Base-by-base conservation (phyloP, 75 land plant species). In the Pinus albicaulis region DNA sequence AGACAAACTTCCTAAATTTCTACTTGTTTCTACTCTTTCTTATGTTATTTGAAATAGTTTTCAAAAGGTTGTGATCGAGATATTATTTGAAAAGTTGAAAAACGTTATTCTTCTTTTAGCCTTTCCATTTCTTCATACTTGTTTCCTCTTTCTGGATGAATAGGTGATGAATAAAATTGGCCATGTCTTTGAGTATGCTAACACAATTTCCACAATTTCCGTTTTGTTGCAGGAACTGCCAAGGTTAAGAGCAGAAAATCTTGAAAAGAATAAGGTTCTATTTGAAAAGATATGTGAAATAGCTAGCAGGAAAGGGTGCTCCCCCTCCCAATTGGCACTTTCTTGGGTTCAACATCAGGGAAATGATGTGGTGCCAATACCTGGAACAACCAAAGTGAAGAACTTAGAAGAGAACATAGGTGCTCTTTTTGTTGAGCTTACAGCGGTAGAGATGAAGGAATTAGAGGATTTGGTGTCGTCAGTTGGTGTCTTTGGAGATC, bases 281-380 rank as follows among this genome's bases (percentile, higher is more conserved):
- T 84, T 76, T 53, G 79, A 80, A 53, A 60, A 62, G 1, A 68
- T 92, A 24, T 52, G 34, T 66, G 80, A 78, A 70, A 82, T 92
- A 56, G 87, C 89, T 17, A 25, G 74, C 26, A 82, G 63, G 23
- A 92, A 92, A 75, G 86, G 81, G 28, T 89, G 86, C 78, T 76
- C 83, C 0, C 72, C 90, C 12, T 81, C 80, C 19, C 88, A 92
- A 75, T 78, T 92, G 15, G 94, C 94, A 31, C 72, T 92, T 14
- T 88, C 94, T 2, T 92, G 94, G 94, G 85, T 89, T 65, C 87
- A 86, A 34, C 86, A 85, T 80, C 89, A 89, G 71, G 92, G 94
- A 48, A 62, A 78, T 58, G 91, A 86, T 75, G 84, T 86, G 34
- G 79, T 83, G 22, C 89, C 92, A 13, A 89, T 92, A 23, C 92